Evolutionary conservation across 2,329 filamentous ascomycete genomes (phyloP).

Genomic region (Epichloe scottii): DNA sequence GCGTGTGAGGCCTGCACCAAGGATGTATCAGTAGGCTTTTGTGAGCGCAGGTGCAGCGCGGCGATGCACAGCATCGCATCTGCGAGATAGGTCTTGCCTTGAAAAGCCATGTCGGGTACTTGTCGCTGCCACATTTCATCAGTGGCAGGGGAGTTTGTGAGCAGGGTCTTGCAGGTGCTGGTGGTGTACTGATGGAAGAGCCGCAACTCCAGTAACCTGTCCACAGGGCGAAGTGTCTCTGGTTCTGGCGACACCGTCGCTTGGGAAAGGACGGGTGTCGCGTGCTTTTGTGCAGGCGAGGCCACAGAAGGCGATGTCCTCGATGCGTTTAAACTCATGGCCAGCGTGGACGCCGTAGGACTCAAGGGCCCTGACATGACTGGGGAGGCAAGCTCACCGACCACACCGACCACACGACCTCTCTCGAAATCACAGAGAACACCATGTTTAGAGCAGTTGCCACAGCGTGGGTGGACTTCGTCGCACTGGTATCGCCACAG

Average conservation of each 20-base stretch:
- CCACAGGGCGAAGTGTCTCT: constrained; percentile 22
- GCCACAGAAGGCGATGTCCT: constrained; percentile 13
- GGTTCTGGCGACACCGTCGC: constrained; percentile 11
- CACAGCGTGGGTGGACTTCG: constrained; percentile 51
- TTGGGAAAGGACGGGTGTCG: constrained; percentile 12
- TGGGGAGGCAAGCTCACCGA: constrained; percentile 30
- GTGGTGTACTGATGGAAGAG: constrained; percentile 54
- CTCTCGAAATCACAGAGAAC: constrained; percentile 53
- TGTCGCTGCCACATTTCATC: constrained; percentile 47
- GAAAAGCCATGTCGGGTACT: constrained; percentile 49
- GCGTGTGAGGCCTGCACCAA: constrained; percentile 50
- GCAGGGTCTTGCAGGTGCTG: constrained; percentile 46
- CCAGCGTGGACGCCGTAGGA: constrained; percentile 9
- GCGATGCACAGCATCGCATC: constrained; percentile 53
- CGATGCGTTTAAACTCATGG: not conserved
- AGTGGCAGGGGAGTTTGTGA: constrained; percentile 37
- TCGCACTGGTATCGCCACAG: constrained; percentile 37
- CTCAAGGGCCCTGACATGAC: constrained; percentile 13
- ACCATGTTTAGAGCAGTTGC: constrained; percentile 55
- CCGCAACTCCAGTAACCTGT: constrained; percentile 45
- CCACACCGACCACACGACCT: constrained; percentile 31
- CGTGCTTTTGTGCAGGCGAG: constrained; percentile 22
- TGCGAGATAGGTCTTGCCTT: constrained; percentile 43
- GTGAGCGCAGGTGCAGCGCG: constrained; percentile 47
- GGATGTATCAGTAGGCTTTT: constrained; percentile 43